Conservation (phyloP, 208 protist species). For the Leishmania tarentolae region DNA sequence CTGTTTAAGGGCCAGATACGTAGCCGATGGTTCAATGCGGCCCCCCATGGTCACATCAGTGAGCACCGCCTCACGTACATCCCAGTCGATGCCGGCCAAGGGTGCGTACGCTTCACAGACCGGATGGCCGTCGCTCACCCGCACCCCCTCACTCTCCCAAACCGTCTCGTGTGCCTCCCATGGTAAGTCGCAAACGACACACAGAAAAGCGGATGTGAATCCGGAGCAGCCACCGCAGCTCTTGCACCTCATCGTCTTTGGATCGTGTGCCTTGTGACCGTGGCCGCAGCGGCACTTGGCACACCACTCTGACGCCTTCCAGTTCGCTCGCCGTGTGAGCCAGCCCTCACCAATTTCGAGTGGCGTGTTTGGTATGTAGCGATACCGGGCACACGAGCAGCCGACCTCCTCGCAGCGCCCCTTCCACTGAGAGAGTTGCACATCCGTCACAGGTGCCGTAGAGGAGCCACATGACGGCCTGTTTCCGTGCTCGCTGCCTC, state of each 20-base stretch:
- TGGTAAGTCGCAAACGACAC: conserved; percentile 82
- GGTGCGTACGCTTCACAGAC: conserved; percentile 77
- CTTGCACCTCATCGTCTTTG: conserved; percentile 35
- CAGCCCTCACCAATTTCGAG: conserved; percentile 88
- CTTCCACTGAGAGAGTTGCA: conserved; percentile 22
- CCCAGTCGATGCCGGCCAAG: conserved; percentile 64
- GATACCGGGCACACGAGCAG: conserved; percentile 66
- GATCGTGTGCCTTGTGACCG: conserved; percentile 56
- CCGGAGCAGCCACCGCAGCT: conserved; percentile 51
- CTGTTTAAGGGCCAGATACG: conserved; percentile 1
- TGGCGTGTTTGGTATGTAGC: conserved; percentile 84
- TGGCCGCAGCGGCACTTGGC: conserved; percentile 88
- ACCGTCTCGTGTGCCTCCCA: conserved; percentile 86
- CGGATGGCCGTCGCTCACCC: conserved; percentile 37
- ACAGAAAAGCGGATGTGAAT: conserved; percentile 72
- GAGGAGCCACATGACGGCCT: not conserved
- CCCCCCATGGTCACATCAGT: conserved; percentile 59
- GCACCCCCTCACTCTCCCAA: conserved; percentile 72
- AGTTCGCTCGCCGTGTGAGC: conserved; percentile 70
- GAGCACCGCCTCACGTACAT: conserved; percentile 67
- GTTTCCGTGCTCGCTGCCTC: not conserved
- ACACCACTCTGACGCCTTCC: conserved; percentile 62
- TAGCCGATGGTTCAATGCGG: conserved; percentile 32
- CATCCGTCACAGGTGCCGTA: conserved; percentile 13
- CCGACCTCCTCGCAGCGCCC: conserved; percentile 41